Evolutionary conservation across 2,329 filamentous ascomycete species (phyloP), one percentile per base, ranked within the genome.

Genomic region (Stagonosporopsis tanaceti): DNA sequence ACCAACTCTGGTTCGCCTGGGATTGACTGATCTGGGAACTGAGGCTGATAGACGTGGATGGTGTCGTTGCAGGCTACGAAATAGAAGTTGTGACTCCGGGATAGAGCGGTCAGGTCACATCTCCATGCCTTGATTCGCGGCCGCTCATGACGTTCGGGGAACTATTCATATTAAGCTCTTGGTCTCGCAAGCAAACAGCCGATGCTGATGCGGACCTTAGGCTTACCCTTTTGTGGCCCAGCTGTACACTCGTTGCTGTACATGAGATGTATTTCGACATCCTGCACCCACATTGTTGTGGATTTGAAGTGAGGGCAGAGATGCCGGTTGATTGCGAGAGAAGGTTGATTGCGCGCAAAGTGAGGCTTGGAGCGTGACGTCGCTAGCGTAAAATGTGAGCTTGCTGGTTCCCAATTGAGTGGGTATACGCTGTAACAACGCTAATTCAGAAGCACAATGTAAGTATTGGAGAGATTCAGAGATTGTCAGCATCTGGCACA

Each of bases 51-150:
- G 30, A 82, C 72, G 48, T 77, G 71, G 9, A 83, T 73, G 1
- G 68, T 59, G 47, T 73, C 65, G 20, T 63, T 68, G 53, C 75
- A 77, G 12, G 79, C 80, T n/a, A 82, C 70, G 51, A 82, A 81
- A 64, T 79, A 82, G n/a, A 82, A 71, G 53, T 83, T 82, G 66
- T 78, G 73, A 2, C 64, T 61, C 47, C 78, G 76, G 15, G 81
- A 82, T 12, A 83, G 69, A 6, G 72, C 80, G 15, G 80, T 82
- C 63, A 80, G 66, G 47, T 80, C 78, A 61, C 77, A 79, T 45
- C 79, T 70, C 78, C 78, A 80, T 46, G 54, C 53, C 24, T 72
- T 72, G 20, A 78, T 55, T 15, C 42, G 20, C 24, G 70, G 70
- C 30, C 41, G 50, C 9, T 59, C 42, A 40, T 30, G 32, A 11